A percentile compares a stretch with the other conserved stretches of the same genome.
Evolutionary conservation across 1,284 basidiomycete species (phyloP).

Genomic region (Ganoderma sp.): DNA sequence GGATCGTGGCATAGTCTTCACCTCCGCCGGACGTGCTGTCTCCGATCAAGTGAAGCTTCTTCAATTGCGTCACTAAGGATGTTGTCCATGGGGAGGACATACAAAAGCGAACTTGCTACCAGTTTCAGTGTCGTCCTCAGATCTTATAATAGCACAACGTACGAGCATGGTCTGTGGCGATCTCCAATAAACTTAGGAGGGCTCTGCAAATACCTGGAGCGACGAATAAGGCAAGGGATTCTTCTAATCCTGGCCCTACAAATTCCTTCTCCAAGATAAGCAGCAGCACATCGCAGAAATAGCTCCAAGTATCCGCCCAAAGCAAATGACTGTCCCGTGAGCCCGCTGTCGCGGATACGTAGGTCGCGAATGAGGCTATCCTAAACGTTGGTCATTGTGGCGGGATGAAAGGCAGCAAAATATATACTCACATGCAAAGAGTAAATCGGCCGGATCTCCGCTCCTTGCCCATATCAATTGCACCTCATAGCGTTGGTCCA

Average conservation of each 20-base stretch:
- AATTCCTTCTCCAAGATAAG: slow-evolving; percentile 52
- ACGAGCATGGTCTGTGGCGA: slow-evolving; percentile 43
- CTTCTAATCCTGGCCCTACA: slow-evolving; percentile 45
- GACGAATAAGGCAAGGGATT: slow-evolving; percentile 54
- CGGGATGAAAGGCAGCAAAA: background rate
- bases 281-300: slow-evolving; percentile 55
- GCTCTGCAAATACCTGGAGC: slow-evolving; percentile 57
- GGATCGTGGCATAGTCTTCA: slow-evolving; percentile 11
- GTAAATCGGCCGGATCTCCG: slow-evolving; percentile 39
- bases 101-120: slow-evolving; percentile 35
- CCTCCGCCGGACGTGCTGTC: background rate
- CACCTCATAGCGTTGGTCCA: slow-evolving; percentile 31
- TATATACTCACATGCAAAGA: slow-evolving; percentile 42
- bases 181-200: slow-evolving; percentile 46
- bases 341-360: slow-evolving; percentile 43
- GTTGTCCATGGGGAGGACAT: slow-evolving; percentile 56
- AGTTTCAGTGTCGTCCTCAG: slow-evolving; percentile 34
- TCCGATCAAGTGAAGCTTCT: slow-evolving; percentile 14
- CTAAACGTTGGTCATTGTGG: slow-evolving; percentile 12
- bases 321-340: slow-evolving; percentile 43
- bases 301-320: slow-evolving; percentile 59
- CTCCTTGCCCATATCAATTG: slow-evolving; percentile 41
- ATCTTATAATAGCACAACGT: slow-evolving; percentile 24
- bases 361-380: slow-evolving; percentile 58
- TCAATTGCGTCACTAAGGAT: slow-evolving; percentile 45